Base-by-base conservation (phyloP, 805 yeast species). In the Yarrowia divulgata region DNA sequence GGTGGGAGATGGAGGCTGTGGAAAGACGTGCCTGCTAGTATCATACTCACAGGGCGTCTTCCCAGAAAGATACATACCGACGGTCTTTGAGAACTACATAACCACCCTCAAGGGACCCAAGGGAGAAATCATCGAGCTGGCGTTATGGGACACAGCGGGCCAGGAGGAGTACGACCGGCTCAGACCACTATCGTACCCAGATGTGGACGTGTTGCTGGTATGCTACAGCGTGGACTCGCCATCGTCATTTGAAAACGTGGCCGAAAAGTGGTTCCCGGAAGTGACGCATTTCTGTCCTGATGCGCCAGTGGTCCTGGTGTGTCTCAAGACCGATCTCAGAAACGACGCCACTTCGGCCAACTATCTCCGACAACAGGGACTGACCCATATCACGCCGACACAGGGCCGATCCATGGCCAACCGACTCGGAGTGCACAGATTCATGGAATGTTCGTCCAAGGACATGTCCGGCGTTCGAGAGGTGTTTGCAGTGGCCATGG, bases 1-100 rank as follows among this genome's bases (percentile, higher is more conserved):
- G 35, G 95, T 92, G 10, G 97, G 97, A 8, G 97, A 91, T 77
- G 93, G 94, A 74, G 93, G 91, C 18, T 89, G 95, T 76, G 97
- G 97, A n/a, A 91, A 91, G 77, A 92, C 97, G 0, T 89, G 93
- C 74, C 77, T 91, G 73, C 75, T 90, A 70, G 79, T 82, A 39
- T 79, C 90, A 19, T 92, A 88, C 76, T 84, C 91, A 4, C 87
- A 88, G 74, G 89, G 90, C 29, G 80, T 82, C 73, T 90, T 90
- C 75, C 95, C 96, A 1, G 85, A 84, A 54, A 82, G 83, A 9
- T 90, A 92, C 75, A 90, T 90, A 8, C 97, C 97, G 0, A 90
- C 95, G 0, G 88, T 91, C 37, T 90, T 91, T 79, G 96, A 90
- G 72, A 90, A 90, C 77, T 90, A 90, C 76, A 86, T 87, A 13